Evolutionary conservation across 306 rosid species (phyloP), one percentile per base, ranked within the genome.

Genomic region (Hylodesmum podocarpum): DNA sequence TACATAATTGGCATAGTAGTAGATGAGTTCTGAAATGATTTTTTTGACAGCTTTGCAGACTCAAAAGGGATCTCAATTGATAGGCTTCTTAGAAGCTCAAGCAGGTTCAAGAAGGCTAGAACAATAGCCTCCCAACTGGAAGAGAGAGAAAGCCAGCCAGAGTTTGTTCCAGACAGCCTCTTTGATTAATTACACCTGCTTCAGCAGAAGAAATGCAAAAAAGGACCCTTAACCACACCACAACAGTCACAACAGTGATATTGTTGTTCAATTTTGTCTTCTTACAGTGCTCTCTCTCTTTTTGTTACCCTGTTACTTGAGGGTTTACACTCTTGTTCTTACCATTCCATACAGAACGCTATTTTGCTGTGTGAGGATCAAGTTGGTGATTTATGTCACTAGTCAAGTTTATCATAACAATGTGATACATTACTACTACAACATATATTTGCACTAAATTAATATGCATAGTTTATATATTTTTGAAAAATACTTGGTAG

Each of bases 161-260:
- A 90, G 6, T 54, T 70, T 18, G 93, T 86, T 64, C 96, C 97
- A 22, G 97, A 94, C 66, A 91, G 94, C 66, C 86, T 76, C 78
- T 78, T 84, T 53, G 57, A 50, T 31, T 75, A 54, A 63, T 75
- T 29, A 50, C 75, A 64, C 58, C 37, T 63, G n/a, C n/a, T 76
- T 76, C 9, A 21, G 24, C 74, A 71, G 19, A 46, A 61, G 3
- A 31, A 57, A 27, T 9, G 36, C n/a, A 3, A 24, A 29, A 34
- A 70, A 59, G 0, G 51, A 33, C 51, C 33, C 53, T 6, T 22
- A 24, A 64, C 14, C 80, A 71, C 65, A 59, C 36, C 36, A 33
- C n/a, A n/a, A n/a, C n/a, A n/a, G n/a, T n/a, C n/a, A n/a, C 66
- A 58, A 3, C 22, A 28, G 66, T 58, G 13, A 40, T 24, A 27